Conservation (phyloP, 495 filamentous ascomycete genomes). For the Talaromyces trachyspermus region DNA sequence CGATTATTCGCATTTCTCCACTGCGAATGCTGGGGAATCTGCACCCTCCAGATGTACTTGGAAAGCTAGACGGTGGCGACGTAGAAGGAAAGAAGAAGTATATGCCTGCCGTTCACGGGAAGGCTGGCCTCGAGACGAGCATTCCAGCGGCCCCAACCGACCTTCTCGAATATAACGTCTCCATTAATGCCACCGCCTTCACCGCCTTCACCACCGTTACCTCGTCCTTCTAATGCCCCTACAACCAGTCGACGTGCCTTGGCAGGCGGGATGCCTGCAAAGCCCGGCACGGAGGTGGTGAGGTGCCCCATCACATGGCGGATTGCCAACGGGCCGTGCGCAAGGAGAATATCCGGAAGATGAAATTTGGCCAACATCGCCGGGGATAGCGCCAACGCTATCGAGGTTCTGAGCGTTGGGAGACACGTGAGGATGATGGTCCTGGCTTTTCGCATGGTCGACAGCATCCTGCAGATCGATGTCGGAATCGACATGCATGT, state of each 20-base stretch:
- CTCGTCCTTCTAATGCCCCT: constrained; percentile 70
- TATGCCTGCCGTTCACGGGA: constrained; percentile 36
- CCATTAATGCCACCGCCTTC: constrained; percentile 58
- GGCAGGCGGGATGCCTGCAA: constrained; percentile 80
- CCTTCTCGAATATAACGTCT: constrained; percentile 88
- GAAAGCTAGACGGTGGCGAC: constrained; percentile 43
- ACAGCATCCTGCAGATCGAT: constrained; percentile 72
- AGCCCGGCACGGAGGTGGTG: constrained; percentile 87
- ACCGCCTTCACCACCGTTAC: constrained; percentile 51
- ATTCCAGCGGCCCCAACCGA: constrained; percentile 96
- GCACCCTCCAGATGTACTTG: constrained; percentile 54
- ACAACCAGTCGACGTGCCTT: constrained; percentile 88
- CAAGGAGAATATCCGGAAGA: constrained; percentile 81
- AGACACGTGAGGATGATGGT: constrained; percentile 26
- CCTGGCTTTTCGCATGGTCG: constrained; percentile 40
- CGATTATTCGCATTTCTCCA: constrained; percentile 41
- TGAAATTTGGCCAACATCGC: constrained; percentile 84
- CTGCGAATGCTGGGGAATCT: constrained; percentile 51
- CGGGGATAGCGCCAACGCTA: constrained; percentile 68
- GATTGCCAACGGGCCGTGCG: constrained; percentile 85
- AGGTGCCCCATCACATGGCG: constrained; percentile 91
- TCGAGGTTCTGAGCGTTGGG: constrained; percentile 44
- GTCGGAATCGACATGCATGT: constrained; percentile 75
- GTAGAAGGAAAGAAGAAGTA: constrained; percentile 35
- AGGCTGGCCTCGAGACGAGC: constrained; percentile 63